Conservation (phyloP, 1,284 basidiomycete genomes). For the Porphyrellus sp. region DNA sequence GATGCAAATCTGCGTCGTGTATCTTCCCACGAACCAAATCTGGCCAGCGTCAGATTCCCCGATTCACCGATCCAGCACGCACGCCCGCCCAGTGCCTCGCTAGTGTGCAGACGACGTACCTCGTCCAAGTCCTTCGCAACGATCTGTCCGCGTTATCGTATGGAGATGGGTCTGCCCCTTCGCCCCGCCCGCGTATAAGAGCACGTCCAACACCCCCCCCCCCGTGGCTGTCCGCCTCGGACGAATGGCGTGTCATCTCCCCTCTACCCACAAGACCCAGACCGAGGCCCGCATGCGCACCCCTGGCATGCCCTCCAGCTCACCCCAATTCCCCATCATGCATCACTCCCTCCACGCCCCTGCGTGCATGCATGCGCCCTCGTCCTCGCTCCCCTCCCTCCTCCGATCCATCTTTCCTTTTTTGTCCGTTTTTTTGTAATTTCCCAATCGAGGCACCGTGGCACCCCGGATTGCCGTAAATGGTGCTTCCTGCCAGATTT, state of each 20-base stretch:
- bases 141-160: constrained; percentile 7
- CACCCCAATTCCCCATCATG: constrained; percentile 28
- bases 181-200: constrained; percentile 20
- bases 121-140: constrained; percentile 3
- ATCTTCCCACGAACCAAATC: constrained; percentile 32
- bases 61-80: constrained; percentile 27
- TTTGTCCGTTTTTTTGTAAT: constrained; percentile 15
- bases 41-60: constrained; percentile 27
- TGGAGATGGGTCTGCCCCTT: constrained; percentile 8
- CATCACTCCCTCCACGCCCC: constrained; percentile 24
- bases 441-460: constrained; percentile 23
- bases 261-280: constrained; percentile 32
- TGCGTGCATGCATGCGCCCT: constrained; percentile 18
- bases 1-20: constrained; percentile 32
- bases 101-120: constrained; percentile 26
- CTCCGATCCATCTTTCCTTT: constrained; percentile 25
- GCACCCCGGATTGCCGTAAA: constrained; percentile 36
- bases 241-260: constrained; percentile 15
- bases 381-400: neutral
- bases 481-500: constrained; percentile 26
- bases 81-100: neutral
- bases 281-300: constrained; percentile 11
- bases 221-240: constrained; percentile 24
- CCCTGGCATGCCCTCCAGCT: constrained; percentile 17
- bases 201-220: constrained; percentile 1